Base-by-base conservation (phyloP, 768 basidiomycete species). In the Mycena metata region DNA sequence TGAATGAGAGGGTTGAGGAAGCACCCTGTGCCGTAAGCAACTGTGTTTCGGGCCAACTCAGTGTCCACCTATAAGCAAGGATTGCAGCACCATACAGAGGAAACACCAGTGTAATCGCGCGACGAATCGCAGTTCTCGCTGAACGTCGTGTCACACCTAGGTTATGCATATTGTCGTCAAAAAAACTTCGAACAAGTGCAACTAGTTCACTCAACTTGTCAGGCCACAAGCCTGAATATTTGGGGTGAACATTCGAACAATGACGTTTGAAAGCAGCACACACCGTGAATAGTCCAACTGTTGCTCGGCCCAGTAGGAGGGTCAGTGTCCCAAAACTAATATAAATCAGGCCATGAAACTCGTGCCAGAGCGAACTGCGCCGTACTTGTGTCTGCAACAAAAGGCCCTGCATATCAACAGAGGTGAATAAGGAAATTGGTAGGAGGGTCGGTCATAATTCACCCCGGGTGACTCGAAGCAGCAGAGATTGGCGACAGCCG, bases 321-420 rank as follows among this genome's bases (percentile, higher is more conserved):
- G 21, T 81, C 61, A 0, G 84, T 85, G 67, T 88, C 85, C 86
- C 88, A 89, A 75, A 88, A 86, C 82, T 86, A 54, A 30, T 26
- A 52, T 0, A 23, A 26, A 26, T 51, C n/a, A 54, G 52, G 36
- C 1, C 3, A 7, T 10, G n/a, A 45, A 21, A 62, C 50, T 50
- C 0, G 26, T 13, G 12, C 39, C 39, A 36, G 35, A 11, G 43
- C 15, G 23, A 36, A 47, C 9, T 2, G 17, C 4, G 15, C 15
- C 24, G 5, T 30, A 69, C 67, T 39, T 69, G 73, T n/a, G 86
- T 85, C 69, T 85, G 83, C 50, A 86, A 30, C 30, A 30, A 63
- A 58, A 84, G 73, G 19, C 88, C 84, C 67, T 68, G 17, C 1
- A 17, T 49, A 33, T 21, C 30, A 23, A 21, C 13, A 13, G 19